Evolutionary conservation across 495 filamentous ascomycete genomes (phyloP).

Genomic region (Penicillium coprophilum): DNA sequence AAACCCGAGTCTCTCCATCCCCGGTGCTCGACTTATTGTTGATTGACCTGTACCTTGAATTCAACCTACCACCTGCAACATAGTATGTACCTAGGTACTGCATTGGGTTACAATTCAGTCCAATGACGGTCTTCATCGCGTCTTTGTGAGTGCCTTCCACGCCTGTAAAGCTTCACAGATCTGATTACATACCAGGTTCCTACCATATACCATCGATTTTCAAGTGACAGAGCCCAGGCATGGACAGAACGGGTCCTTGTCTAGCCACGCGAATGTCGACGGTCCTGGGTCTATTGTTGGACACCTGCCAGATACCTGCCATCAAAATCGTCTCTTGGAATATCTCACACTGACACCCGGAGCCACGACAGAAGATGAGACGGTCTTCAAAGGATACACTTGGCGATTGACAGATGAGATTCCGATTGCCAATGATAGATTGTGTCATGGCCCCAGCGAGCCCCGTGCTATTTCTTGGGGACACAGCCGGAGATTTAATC

Average conservation of each 20-base stretch:
- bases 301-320: conserved; percentile 23
- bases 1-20: background rate
- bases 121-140: conserved; percentile 36
- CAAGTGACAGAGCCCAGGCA: conserved; percentile 20
- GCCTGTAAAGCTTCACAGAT: background rate
- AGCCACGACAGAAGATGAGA: conserved; percentile 55
- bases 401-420: conserved; percentile 33
- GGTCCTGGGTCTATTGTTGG: conserved; percentile 39
- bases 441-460: conserved; percentile 54
- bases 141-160: conserved; percentile 28
- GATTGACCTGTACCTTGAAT: background rate
- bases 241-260: conserved; percentile 24
- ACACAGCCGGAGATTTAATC: conserved; percentile 58
- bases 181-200: conserved; percentile 28
- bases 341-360: conserved; percentile 57
- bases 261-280: conserved; percentile 32
- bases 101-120: background rate
- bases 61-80: background rate
- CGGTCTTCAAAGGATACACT: conserved; percentile 57
- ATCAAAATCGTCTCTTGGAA: conserved; percentile 24
- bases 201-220: conserved; percentile 44
- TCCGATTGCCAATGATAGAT: conserved; percentile 28
- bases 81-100: no score
- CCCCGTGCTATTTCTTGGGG: conserved; percentile 67
- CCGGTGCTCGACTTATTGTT: background rate